A percentile compares a stretch with the other conserved stretches of the same genome.
Conservation (phyloP, 345 rosid species). For the Iberis pinnata region DNA sequence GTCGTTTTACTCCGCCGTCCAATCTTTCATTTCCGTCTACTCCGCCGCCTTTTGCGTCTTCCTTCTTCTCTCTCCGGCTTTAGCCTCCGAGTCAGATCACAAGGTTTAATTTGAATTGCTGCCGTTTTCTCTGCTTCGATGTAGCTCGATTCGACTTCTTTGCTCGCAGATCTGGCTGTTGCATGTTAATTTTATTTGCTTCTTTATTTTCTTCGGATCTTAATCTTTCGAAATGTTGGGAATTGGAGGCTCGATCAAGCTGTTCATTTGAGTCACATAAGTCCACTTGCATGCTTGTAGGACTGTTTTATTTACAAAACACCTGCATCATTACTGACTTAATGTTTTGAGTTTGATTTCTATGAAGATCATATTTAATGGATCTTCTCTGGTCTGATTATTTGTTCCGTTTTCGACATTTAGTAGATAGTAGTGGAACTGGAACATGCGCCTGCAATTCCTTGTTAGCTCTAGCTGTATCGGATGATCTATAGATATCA, state of each 20-base stretch:
- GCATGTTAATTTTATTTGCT: conserved; percentile 11
- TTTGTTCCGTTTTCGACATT: not conserved
- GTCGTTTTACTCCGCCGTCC: conserved; percentile 37
- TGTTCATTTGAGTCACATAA: too few relatives aligned
- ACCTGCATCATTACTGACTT: too few relatives aligned
- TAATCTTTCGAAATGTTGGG: too few relatives aligned
- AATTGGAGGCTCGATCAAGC: conserved; percentile 14
- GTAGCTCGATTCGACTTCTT: conserved; percentile 16
- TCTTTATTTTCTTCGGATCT: too few relatives aligned
- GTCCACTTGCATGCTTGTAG: too few relatives aligned
- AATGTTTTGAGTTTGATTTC: not conserved
- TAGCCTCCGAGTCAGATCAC: conserved; percentile 84
- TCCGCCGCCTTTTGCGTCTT: conserved; percentile 16
- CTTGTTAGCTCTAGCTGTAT: not conserved
- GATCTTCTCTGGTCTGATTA: conserved; percentile 1
- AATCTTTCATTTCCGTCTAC: conserved; percentile 30
- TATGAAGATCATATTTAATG: too few relatives aligned
- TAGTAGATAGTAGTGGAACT: conserved; percentile 6
- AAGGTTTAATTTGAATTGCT: conserved; percentile 40
- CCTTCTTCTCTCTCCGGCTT: conserved; percentile 35
- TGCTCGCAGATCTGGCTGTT: conserved; percentile 32
- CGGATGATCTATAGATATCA: not conserved
- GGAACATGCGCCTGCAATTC: not conserved
- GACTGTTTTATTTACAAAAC: too few relatives aligned
- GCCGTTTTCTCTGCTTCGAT: not conserved